A percentile compares a stretch with the other conserved stretches of the same genome.
Evolutionary conservation across 2,329 filamentous ascomycete genomes (phyloP).

Genomic region (Phoma sp.): DNA sequence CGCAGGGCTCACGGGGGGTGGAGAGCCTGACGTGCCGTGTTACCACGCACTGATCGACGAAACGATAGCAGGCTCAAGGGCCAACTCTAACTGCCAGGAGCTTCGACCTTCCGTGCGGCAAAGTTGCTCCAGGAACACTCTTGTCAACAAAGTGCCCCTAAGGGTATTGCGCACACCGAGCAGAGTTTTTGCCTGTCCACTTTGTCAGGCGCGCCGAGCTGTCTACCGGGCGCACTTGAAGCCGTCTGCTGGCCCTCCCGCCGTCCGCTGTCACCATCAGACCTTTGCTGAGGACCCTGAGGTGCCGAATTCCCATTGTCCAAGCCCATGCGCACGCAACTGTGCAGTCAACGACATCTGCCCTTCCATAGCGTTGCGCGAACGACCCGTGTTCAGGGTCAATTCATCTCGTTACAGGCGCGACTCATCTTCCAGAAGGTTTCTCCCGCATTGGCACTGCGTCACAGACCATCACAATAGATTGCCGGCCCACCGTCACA

Average conservation of each 20-base stretch:
- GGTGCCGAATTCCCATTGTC: conserved; percentile 1
- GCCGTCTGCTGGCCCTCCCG: conserved; percentile 17
- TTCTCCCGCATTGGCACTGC: conserved; percentile 35
- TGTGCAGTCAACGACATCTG: conserved; percentile 1
- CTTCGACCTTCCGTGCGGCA: conserved; percentile 20
- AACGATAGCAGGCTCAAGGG: conserved; percentile 22
- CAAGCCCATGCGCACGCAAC: conserved; percentile 11
- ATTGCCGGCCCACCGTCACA: conserved; percentile 37
- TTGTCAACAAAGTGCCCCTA: conserved; percentile 13
- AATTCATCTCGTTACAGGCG: conserved; percentile 21
- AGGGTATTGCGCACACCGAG: conserved; percentile 20
- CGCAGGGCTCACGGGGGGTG: conserved; percentile 27
- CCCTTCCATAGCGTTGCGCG: conserved; percentile 15
- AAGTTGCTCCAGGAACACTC: conserved; percentile 22
- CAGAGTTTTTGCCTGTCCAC: conserved; percentile 19
- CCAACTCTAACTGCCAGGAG: conserved; percentile 23
- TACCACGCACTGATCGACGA: conserved; percentile 28
- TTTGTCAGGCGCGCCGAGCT: conserved; percentile 14
- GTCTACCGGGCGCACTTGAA: conserved; percentile 18
- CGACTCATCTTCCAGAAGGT: conserved; percentile 40
- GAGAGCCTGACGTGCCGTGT: conserved; percentile 29
- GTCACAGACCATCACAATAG: conserved; percentile 37
- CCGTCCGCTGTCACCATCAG: conserved; percentile 22
- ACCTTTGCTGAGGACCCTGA: conserved; percentile 4
- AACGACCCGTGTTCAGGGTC: conserved; percentile 20